Base-by-base conservation (phyloP, 305 asterid genomes). In the Ajuga reptans region DNA sequence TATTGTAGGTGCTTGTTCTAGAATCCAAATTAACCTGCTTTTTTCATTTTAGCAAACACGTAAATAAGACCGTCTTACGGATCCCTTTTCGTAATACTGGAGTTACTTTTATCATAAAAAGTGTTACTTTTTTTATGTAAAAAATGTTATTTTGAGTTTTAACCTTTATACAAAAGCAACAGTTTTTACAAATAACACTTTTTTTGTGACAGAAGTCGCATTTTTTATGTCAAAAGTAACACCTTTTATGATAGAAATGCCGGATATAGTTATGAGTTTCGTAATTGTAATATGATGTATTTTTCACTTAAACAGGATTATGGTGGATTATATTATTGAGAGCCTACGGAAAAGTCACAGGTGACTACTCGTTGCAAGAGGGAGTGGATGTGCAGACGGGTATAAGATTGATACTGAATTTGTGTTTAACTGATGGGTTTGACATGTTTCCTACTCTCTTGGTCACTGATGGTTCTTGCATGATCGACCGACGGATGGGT, bases 401-500 rank as follows among this genome's bases (percentile, higher is more conserved):
- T 66, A 85, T 90, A 62, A 68, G 82, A 69, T 69, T 86, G 80
- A 84, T 90, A 65, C 80, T 90, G 34, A 84, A 83, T 68, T 57
- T 85, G 75, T 90, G 97, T 82, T 81, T 88, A 69, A 69, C 83
- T 12, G 92, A 88, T 78, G 94, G 95, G 11, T 90, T 90, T 64
- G 95, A 90, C 82, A 84, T 89, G 96, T 89, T 87, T 75, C 93
- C 95, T 0, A 84, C 96, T 58, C 87, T 90, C 61, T 77, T 87
- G 69, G 95, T 90, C 64, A 82, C 95, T 64, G 96, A 90, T 77
- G 95, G 96, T 27, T 90, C 96, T 27, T 90, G 96, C 84, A 90
- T 90, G 97, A 85, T 90, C 17, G 97, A 90, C 72, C 85, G 96
- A 69, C 75, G 96, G 59, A 84, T 89, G 96, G 96, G 96, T 12